Evolutionary conservation across 352 stramenopile species (phyloP), one percentile per base, ranked within the genome.

Genomic region (Phytophthora rubi): DNA sequence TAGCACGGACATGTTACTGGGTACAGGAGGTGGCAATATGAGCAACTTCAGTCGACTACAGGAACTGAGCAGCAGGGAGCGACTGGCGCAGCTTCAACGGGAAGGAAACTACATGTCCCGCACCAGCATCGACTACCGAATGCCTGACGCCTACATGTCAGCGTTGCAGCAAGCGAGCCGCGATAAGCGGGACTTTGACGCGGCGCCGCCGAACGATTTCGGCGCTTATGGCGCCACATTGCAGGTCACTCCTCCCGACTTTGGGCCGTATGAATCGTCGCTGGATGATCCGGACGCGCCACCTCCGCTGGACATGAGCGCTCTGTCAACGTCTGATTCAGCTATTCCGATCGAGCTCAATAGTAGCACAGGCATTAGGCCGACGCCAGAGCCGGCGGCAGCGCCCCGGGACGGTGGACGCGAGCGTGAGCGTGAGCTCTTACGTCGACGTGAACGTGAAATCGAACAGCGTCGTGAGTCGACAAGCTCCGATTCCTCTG

Each of bases 401-500:
- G 55, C 58, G 42, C 18, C 54, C 42, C 64, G 53, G 6, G 47
- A 71, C 55, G 55, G 45, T 35, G 47, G 44, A 59, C 62, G 53
- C 9, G 68, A 74, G 7, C 44, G 53, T 7, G 68, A 74, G 7
- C 44, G 30, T 7, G 45, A 68, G 49, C 35, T 66, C 39, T 54
- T 74, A 39, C 30, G 68, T 62, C 60, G 62, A 54, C 76, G 53
- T 8, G 53, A 74, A 56, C 65, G 56, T 6, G 60, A 77, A 30
- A 58, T 70, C 12, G 57, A 76, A 39, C 64, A 61, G 55, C 49
- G 55, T 4, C 70, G 70, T 28, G 55, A 81, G 53, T 93, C 86
- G 2, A 77, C 66, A 30, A 89, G 86, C 55, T 94, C 84, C 0
- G 75, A 82, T 21, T 93, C 85, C 26, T 94, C 86, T 13, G 78